These are phyloP conservation scores for Backusella tarrabulga DNA, from an alignment of 192 early-diverging fungal genomes.

Conservation along the genomic window DNA sequence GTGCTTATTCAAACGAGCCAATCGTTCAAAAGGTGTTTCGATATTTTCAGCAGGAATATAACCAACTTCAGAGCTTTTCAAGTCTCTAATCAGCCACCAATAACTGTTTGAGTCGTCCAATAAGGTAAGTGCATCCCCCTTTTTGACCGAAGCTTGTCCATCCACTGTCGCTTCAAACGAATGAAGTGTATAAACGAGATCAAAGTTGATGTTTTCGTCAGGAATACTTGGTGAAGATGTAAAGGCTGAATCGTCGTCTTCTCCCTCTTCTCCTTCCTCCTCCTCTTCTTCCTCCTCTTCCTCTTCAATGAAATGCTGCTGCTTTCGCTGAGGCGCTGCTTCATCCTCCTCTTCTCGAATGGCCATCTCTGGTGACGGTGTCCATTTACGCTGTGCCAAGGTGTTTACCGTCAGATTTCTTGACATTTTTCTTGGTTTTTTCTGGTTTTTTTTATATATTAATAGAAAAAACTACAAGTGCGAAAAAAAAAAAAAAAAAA, in stretches of 20 bases:
- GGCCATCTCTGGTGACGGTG: slow-evolving; percentile 11
- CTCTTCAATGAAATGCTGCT: slow-evolving; percentile 17
- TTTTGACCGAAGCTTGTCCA: slow-evolving; percentile 75
- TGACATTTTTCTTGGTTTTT: not conserved
- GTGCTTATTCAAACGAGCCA: slow-evolving; percentile 74
- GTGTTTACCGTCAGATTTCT: slow-evolving; percentile 12
- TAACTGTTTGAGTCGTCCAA: slow-evolving; percentile 80
- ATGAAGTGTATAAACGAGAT: slow-evolving; percentile 75
- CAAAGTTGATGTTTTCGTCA: slow-evolving; percentile 67
- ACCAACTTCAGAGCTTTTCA: slow-evolving; percentile 66
- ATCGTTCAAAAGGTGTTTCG: slow-evolving; percentile 74
- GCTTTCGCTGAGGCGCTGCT: not conserved
- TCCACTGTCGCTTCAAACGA: slow-evolving; percentile 81
- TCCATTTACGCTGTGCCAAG: slow-evolving; percentile 2
- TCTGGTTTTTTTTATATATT: not conserved
- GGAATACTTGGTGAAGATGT: slow-evolving; percentile 44
- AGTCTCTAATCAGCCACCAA: slow-evolving; percentile 70
- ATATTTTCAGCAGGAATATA: slow-evolving; percentile 87
- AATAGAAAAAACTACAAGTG: not conserved
- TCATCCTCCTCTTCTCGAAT: slow-evolving; percentile 11
- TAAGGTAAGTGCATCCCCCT: slow-evolving; percentile 68
- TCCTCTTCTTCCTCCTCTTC: slow-evolving; percentile 33
- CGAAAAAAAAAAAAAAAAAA: not conserved
- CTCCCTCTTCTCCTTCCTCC: slow-evolving; percentile 31
- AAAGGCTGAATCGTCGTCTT: slow-evolving; percentile 38